Evolutionary conservation across 257 asterid genomes (phyloP), one percentile per base, ranked within the genome.

Genomic region (Lycium ferocissimum): DNA sequence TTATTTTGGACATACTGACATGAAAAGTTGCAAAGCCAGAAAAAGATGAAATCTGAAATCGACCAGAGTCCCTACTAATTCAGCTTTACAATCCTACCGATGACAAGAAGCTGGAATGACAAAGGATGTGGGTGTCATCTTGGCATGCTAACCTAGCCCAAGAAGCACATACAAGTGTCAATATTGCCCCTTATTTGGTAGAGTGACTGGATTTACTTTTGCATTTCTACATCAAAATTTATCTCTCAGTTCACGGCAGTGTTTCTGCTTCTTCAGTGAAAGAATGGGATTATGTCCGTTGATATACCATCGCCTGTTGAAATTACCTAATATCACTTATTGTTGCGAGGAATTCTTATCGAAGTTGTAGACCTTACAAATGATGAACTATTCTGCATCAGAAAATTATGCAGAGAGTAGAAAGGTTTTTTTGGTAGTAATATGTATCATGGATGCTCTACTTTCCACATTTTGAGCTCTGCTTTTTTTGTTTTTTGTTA

Each of bases 401-500:
- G 37, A 8, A 62, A 62, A 20, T 62, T 62, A 14, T 59, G 33
- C 33, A 59, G 69, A 20, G 22, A 38, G 54, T 70, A 40, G 15
- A 70, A 70, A 70, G 33, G 7, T 17, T 18, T 2, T 37, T 40
- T 10, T 40, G 79, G 56, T 40, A 40, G 17, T 40, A 71, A 9
- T 71, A 71, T 5, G 80, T 43, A 20, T 6, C 15, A 22, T 9
- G 43, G 15, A 72, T 18, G 57, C 17, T 43, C 57, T 63, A n/a
- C 54, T 72, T 72, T 43, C 37, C 80, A 10, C 18, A 72, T n/a
- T 62, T 72, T 43, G 79, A 43, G 56, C 17, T 71, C 54, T 40
- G 57, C 15, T 10, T 63, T 22, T 54, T 54, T 54, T 40, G n/a
- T 56, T 69, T 69, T 71, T 71, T 33, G 33, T 17, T 71, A 4